Conservation (phyloP, 108 stramenopile species). For the Pseudonitzschia pungens region DNA sequence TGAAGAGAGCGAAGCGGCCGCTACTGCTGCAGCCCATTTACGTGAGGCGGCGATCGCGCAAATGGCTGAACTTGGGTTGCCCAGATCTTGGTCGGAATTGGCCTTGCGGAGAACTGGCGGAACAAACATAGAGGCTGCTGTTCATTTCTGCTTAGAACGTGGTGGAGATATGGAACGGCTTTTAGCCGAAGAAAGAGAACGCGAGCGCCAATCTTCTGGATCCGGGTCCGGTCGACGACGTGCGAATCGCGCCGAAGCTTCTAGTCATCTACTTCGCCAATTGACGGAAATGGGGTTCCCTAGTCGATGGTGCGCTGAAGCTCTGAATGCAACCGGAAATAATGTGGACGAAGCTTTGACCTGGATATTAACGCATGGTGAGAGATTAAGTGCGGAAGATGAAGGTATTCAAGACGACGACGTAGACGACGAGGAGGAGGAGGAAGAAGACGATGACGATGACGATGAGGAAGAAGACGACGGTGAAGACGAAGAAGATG, state of each 20-base stretch:
- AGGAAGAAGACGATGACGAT: slow-evolving; percentile 56
- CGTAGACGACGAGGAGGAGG: slow-evolving; percentile 55
- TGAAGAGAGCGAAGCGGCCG: slow-evolving; percentile 57
- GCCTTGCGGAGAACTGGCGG: slow-evolving; percentile 87
- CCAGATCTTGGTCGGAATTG: slow-evolving; percentile 81
- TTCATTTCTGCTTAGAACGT: slow-evolving; percentile 93
- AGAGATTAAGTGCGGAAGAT: slow-evolving; percentile 74
- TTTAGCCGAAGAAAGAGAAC: slow-evolving; percentile 72
- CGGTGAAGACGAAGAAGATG: slow-evolving; percentile 19
- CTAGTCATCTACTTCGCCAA: slow-evolving; percentile 76
- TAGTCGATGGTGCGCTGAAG: slow-evolving; percentile 88
- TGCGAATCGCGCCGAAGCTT: slow-evolving; percentile 32
- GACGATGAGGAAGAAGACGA: slow-evolving; percentile 44
- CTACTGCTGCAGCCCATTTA: slow-evolving; percentile 59
- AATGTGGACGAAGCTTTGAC: slow-evolving; percentile 95
- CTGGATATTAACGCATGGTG: slow-evolving; percentile 95
- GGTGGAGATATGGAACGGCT: slow-evolving; percentile 93
- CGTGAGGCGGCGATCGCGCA: slow-evolving; percentile 85
- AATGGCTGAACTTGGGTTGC: slow-evolving; percentile 87
- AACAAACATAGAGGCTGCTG: slow-evolving; percentile 91
- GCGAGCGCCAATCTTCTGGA: slow-evolving; percentile 46
- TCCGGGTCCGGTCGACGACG: slow-evolving; percentile 42
- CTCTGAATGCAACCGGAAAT: slow-evolving; percentile 86
- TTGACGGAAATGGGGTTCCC: slow-evolving; percentile 98
- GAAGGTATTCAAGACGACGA: slow-evolving; percentile 73